phyloP scores from a whole-genome alignment of 306 rosid species.

The Ceratonia siliqua region DNA sequence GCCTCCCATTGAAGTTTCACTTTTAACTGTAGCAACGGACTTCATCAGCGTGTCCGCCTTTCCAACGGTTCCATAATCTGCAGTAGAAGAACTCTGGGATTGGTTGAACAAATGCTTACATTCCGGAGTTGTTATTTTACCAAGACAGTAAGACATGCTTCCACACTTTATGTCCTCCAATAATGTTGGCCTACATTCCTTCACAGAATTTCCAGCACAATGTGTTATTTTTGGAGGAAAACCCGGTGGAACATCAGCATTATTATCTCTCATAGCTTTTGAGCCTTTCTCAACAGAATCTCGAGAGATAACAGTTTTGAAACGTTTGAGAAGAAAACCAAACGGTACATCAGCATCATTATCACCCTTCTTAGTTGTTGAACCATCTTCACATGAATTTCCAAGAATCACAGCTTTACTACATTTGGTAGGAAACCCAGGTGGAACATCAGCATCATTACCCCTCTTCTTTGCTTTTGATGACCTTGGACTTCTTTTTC shows the following conservation, averaged over 20 bases:
- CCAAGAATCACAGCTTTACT: background rate
- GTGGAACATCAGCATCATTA: conserved; percentile 32
- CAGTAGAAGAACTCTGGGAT: background rate
- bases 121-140: background rate
- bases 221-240: background rate
- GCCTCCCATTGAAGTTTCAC: conserved; percentile 7
- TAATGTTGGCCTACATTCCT: background rate
- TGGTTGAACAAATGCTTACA: conserved; percentile 4
- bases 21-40: background rate
- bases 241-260: conserved; percentile 15
- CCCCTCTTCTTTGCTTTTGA: background rate
- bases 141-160: background rate
- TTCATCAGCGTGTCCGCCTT: background rate
- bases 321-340: conserved; percentile 12
- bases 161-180: background rate
- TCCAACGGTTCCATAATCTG: conserved; percentile 4
- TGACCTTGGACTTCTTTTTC: conserved; percentile 13
- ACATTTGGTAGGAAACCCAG: conserved; percentile 27
- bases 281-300: background rate
- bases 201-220: background rate
- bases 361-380: background rate
- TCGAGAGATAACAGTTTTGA: background rate
- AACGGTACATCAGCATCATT: conserved; percentile 14
- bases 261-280: background rate
- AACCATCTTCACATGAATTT: conserved; percentile 5